Evolutionary conservation across 768 basidiomycete species (phyloP), one percentile per base, ranked within the genome.

Genomic region (Amanita thiersii): DNA sequence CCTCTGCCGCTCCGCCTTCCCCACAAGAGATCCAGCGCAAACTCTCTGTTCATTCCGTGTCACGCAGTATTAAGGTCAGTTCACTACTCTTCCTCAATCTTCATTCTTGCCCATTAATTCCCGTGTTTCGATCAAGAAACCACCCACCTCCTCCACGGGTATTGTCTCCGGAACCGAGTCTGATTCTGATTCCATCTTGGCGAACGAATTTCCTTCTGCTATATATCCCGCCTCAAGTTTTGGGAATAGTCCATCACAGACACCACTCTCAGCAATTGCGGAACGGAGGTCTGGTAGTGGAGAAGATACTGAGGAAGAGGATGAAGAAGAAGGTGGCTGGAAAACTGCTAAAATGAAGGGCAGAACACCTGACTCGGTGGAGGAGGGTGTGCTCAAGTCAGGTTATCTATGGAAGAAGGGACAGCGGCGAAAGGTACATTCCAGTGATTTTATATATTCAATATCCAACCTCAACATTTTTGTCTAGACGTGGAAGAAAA

Each of bases 371-470:
- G 68, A 70, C 43, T 71, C 77, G 3, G 63, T 66, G 9, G 80
- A 80, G 44, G 82, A 83, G 54, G 75, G 70, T 36, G 79, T 87
- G 30, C 72, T 94, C 57, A 94, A 92, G 64, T 77, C 85, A 17
- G 96, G 94, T 1, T 98, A 96, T 66, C 67, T 98, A 39, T 86
- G 82, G 79, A 99, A 99, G 77, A 98, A 98, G 70, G 94, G 94
- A 51, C 90, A 96, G 62, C 75, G 91, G 44, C 70, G 96, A 61
- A 97, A 97, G 85, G 94, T 94, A 49, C 44, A 73, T 60, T 23
- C 31, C 11, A 37, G 49, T 15, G 20, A 14, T 40, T 20, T 45
- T 25, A 28, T 28, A 39, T 44, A 15, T 39, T n/a, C n/a, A 35
- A 32, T 12, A 44, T 23, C 38, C 39, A 42, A 19, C 31, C 14